phyloP scores from a whole-genome alignment of 805 yeast species.

The Cyberlindnera euphorbiiphila region DNA sequence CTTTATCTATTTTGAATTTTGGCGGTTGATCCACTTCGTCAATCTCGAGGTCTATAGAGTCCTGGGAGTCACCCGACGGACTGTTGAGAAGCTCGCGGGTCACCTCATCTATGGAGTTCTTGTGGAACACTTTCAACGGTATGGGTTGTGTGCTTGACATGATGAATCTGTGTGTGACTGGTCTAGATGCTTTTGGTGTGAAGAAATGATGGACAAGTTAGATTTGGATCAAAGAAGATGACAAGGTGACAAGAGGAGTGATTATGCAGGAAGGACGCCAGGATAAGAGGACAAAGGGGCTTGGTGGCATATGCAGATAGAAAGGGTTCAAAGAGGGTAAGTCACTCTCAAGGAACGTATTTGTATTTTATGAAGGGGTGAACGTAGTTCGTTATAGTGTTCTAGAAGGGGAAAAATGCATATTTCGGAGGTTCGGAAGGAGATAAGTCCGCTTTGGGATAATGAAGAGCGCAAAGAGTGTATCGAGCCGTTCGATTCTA shows the following conservation, averaged over 20 bases:
- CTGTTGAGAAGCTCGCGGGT: slow-evolving; percentile 7
- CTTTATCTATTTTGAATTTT: slow-evolving; percentile 10
- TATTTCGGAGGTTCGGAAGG: too few relatives aligned
- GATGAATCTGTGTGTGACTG: neutral
- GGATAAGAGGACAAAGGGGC: too few relatives aligned
- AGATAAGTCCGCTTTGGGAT: too few relatives aligned
- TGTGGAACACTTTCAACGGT: neutral
- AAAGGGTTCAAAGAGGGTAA: too few relatives aligned
- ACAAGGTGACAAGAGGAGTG: neutral
- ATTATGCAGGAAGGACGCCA: too few relatives aligned
- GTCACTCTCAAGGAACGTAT: too few relatives aligned
- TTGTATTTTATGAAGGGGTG: too few relatives aligned
- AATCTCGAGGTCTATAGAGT: slow-evolving; percentile 11
- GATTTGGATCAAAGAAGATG: neutral
- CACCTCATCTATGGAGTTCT: slow-evolving; percentile 3
- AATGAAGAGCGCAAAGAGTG: too few relatives aligned
- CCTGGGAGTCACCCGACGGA: slow-evolving; percentile 2
- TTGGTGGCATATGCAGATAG: too few relatives aligned
- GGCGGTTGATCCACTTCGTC: slow-evolving; percentile 1
- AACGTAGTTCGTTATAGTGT: too few relatives aligned
- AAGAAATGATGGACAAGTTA: neutral
- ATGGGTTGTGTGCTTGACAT: slow-evolving; percentile 6
- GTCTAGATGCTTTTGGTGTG: neutral
- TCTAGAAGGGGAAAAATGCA: too few relatives aligned
- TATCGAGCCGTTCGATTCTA: too few relatives aligned